Evolutionary conservation across 2,329 filamentous ascomycete genomes (phyloP).

Genomic region (Trichophyton mentagrophytes): DNA sequence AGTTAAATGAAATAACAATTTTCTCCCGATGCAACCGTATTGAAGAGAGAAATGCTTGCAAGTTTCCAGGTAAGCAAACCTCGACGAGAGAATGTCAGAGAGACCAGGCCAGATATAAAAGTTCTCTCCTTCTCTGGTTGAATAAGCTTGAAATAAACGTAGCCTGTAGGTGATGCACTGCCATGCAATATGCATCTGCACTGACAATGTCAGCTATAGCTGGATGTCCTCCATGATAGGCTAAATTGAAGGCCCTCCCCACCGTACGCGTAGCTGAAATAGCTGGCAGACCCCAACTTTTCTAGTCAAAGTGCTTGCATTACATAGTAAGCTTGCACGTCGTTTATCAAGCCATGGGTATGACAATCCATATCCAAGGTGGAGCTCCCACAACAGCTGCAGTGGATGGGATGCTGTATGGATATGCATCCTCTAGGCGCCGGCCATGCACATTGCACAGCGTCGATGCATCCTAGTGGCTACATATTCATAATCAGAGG

Average conservation of each 20-base stretch:
- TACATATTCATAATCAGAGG: background rate
- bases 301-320: background rate
- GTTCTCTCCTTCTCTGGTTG: background rate
- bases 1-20: background rate
- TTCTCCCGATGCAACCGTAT: too few species aligned
- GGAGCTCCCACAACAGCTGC: background rate
- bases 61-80: background rate
- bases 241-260: background rate
- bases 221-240: background rate
- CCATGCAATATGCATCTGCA: background rate
- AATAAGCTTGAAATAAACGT: background rate
- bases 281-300: background rate
- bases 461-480: background rate
- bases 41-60: background rate
- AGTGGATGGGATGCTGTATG: background rate
- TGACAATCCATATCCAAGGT: background rate
- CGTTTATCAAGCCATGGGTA: background rate
- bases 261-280: background rate
- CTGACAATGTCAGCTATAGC: background rate
- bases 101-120: background rate
- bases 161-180: background rate
- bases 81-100: background rate
- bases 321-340: constrained; percentile 1
- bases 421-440: background rate
- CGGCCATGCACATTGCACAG: background rate